Evolutionary conservation across 306 rosid genomes (phyloP).

Genomic region (Delonix regia): DNA sequence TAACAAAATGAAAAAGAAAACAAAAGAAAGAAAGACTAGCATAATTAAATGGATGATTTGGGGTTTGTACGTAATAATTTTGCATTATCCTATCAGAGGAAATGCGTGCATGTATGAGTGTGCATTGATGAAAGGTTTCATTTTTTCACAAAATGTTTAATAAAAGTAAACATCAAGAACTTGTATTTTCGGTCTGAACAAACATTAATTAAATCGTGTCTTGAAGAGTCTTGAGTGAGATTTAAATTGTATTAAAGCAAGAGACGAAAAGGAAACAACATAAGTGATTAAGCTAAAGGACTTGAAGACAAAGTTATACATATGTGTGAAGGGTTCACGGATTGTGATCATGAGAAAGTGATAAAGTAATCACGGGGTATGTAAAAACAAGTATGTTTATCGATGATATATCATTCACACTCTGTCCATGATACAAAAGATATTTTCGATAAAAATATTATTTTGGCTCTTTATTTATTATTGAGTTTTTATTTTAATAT

Average conservation of each 20-base stretch:
- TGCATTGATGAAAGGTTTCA: not conserved
- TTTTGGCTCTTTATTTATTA: too few species aligned
- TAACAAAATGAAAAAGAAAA: not conserved
- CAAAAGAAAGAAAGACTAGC: not conserved
- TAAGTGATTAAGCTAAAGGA: not conserved
- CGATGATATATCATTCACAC: conserved; percentile 14
- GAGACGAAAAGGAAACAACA: not conserved
- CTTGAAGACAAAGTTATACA: conserved; percentile 20
- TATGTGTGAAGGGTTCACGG: conserved; percentile 34
- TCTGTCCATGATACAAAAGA: not conserved
- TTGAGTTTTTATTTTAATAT: too few species aligned
- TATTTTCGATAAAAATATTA: too few species aligned
- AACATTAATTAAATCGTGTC: not conserved
- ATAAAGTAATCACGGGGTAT: conserved; percentile 34
- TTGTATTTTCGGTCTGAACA: not conserved
- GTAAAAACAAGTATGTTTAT: conserved; percentile 29
- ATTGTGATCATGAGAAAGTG: conserved; percentile 32
- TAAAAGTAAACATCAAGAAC: not conserved
- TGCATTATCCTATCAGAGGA: not conserved
- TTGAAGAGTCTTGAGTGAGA: not conserved
- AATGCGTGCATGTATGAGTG: not conserved
- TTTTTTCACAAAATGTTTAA: not conserved
- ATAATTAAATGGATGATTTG: not conserved
- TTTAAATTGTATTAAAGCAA: not conserved
- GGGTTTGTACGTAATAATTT: not conserved